Evolutionary conservation across 805 yeast genomes (phyloP), one percentile per base, ranked within the genome.

Genomic region (Ogataea salicorniae): DNA sequence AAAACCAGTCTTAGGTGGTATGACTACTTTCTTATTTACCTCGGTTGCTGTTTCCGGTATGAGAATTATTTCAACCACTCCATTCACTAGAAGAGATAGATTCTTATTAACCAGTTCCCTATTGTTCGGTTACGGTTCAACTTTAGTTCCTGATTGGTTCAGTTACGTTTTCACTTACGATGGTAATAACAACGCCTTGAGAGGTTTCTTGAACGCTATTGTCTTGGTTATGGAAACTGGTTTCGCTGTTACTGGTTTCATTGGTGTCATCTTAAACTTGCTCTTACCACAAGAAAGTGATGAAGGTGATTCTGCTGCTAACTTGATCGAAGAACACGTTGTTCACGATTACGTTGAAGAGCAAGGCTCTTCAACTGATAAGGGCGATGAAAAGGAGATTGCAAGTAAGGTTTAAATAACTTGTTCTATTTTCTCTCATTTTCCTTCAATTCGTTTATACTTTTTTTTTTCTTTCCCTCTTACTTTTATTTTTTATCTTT

Each of bases 1-100:
- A 38, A 75, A 73, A 47, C 74, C 94, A 1, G 87, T 84, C 31
- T 73, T 90, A 48, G 97, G 96, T 53, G 96, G 96, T 54, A 87
- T 89, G 95, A 77, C 83, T 26, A 61, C 81, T 14, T 77, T 77
- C 67, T 64, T 77, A 43, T 77, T 77, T 68, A 73, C 79, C 23
- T 73, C 81, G 16, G 82, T 78, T 40, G 79, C 81, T 1, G 78
- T 78, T 29, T 76, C 81, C n/a, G 83, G 82, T 62, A 66, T 78
- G 43, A 76, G 71, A 63, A 76, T 78, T 61, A 78, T 78, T 53
- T 64, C 80, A 26, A 64, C 76, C 42, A 74, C 79, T 39, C 77
- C 77, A 43, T 76, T 78, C 62, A 72, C 81, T 36, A 70, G 82
- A 68, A 70, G 83, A 67, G 82, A 78, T 62, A 66, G 83, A 56